Evolutionary conservation across 208 protist species (phyloP), one percentile per base, ranked within the genome.

Genomic region (Novymonas esmeraldas): DNA sequence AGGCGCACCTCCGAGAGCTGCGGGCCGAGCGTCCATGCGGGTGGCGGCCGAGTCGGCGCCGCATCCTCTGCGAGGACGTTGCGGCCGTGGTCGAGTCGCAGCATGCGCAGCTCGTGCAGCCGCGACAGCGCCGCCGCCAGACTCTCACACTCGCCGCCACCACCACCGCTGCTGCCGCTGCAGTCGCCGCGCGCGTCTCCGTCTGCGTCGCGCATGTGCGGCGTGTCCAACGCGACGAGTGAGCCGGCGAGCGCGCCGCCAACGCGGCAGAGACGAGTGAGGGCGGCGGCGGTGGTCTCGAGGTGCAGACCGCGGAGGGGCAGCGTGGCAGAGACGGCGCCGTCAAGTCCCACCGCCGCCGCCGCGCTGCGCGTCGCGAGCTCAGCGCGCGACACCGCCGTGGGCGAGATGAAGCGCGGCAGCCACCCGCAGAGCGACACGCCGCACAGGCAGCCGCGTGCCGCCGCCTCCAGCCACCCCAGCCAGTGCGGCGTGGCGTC

Each of bases 401-500:
- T 33, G 2, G 52, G 42, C n/a, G 54, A 51, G 16, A 74, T 52
- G 31, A 67, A 67, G 16, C 28, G 41, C 16, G 68, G 5, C 13
- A 42, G 67, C 68, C 68, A 74, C 28, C 68, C 68, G 26, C 50
- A 36, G 52, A 74, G 59, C 13, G 68, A 74, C 24, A 74, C 68
- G 2, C 68, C 68, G 28, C 60, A 58, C 44, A 74, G 51, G 22
- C 20, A 26, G 5, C 20, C 6, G 22, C 24, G 11, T 18, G 48
- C 34, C 14, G 48, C 28, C 20, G 14, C 48, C 45, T 66, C 46
- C 7, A 74, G 24, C 68, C 68, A 74, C 9, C 61, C 60, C 39
- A 74, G 59, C 68, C 68, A 74, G 44, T 67, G 68, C 44, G 39
- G 41, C 18, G 68, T 74, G n/a, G 60, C 68, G 24, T 64, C 60